Evolutionary conservation across 1,284 basidiomycete species (phyloP).

Genomic region (Ustilago loliicola): DNA sequence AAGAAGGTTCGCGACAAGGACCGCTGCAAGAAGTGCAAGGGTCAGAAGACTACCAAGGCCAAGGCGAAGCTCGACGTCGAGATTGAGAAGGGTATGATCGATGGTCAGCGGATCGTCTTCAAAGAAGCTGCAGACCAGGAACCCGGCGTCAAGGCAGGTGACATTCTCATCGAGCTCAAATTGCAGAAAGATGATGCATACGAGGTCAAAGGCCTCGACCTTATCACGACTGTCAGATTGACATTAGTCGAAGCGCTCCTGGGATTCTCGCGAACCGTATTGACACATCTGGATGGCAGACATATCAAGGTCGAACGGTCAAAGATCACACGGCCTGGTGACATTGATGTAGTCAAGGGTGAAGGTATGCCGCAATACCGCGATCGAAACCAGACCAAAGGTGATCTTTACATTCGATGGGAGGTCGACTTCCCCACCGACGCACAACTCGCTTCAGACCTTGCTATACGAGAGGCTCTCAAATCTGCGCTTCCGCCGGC

Average conservation of each 20-base stretch:
- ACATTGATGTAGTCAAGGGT: conserved; percentile 59
- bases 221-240: conserved; percentile 77
- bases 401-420: conserved; percentile 64
- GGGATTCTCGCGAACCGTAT: conserved; percentile 64
- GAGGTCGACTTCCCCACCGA: conserved; percentile 66
- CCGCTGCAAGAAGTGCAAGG: conserved; percentile 96
- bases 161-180: conserved; percentile 84
- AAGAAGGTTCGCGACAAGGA: conserved; percentile 89
- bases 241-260: conserved; percentile 61
- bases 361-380: conserved; percentile 66
- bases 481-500: conserved; percentile 50
- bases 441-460: conserved; percentile 41
- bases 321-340: conserved; percentile 58
- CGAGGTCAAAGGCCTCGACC: conserved; percentile 82
- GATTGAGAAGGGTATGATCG: conserved; percentile 88
- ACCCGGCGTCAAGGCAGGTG: conserved; percentile 59
- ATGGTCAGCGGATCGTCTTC: conserved; percentile 87
- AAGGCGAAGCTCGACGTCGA: conserved; percentile 77
- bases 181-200: conserved; percentile 81
- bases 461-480: conserved; percentile 36
- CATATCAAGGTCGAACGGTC: conserved; percentile 54
- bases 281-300: conserved; percentile 68
- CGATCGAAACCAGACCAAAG: conserved; percentile 49
- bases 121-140: conserved; percentile 83
- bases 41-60: conserved; percentile 84